Evolutionary conservation across 176 grass and related monocot genomes (phyloP).

Genomic region (Eragrostis nindensis): DNA sequence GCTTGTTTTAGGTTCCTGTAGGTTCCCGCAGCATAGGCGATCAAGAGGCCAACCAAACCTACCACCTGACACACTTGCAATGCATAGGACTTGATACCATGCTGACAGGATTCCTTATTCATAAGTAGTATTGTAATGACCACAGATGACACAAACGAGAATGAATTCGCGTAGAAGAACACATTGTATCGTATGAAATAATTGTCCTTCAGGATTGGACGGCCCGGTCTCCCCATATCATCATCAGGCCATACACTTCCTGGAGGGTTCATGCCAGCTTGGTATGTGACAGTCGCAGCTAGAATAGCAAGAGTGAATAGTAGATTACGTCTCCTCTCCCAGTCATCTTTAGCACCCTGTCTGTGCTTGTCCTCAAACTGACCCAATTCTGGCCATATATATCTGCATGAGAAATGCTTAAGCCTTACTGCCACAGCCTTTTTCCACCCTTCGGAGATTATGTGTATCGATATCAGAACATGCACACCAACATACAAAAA

Average conservation of each 20-base stretch:
- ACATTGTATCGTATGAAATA: constrained; percentile 15
- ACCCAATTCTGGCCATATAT: too few relatives aligned
- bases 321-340: constrained; percentile 38
- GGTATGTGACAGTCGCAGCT: constrained; percentile 47
- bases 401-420: too few relatives aligned
- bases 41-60: constrained; percentile 36
- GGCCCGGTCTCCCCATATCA: constrained; percentile 16
- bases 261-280: constrained; percentile 46
- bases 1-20: constrained; percentile 28
- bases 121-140: constrained; percentile 37
- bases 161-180: constrained; percentile 47
- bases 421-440: neutral
- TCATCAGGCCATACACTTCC: constrained; percentile 47
- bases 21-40: constrained; percentile 39
- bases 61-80: constrained; percentile 33
- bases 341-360: constrained; percentile 27
- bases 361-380: too few relatives aligned
- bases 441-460: constrained; percentile 36
- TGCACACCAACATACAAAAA: constrained; percentile 37
- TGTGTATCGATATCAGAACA: constrained; percentile 32
- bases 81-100: constrained; percentile 47
- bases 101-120: constrained; percentile 42
- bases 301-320: constrained; percentile 42
- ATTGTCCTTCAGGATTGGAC: constrained; percentile 43
- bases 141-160: constrained; percentile 45